phyloP scores from a whole-genome alignment of 1,284 basidiomycete genomes.

The Pulchroboletus neoregius region DNA sequence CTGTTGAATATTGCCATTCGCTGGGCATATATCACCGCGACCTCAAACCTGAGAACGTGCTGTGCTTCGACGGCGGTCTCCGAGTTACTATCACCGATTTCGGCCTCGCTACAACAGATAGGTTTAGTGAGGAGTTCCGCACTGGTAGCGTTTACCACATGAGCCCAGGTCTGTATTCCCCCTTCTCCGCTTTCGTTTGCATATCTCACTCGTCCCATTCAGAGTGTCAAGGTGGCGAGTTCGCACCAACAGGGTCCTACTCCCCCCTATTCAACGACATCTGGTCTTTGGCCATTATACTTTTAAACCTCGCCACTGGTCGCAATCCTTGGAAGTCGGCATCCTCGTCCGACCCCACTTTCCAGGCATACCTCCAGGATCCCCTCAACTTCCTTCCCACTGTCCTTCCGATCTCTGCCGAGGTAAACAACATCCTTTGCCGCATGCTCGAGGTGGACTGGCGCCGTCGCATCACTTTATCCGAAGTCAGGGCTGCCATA shows the following conservation, averaged over 20 bases:
- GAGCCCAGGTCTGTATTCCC: constrained; percentile 74
- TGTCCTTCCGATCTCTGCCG: constrained; percentile 70
- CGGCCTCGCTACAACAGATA: constrained; percentile 91
- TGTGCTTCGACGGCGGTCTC: constrained; percentile 80
- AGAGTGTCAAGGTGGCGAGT: constrained; percentile 92
- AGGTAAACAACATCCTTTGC: constrained; percentile 63
- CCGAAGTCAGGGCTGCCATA: constrained; percentile 69
- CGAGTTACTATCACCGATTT: constrained; percentile 93
- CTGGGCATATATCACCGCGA: constrained; percentile 96
- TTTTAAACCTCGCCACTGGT: constrained; percentile 93
- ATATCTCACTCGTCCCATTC: constrained; percentile 10
- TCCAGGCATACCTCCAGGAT: constrained; percentile 69
- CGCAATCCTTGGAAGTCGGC: constrained; percentile 99
- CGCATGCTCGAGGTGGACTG: constrained; percentile 73
- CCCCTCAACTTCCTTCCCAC: constrained; percentile 63
- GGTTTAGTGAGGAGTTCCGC: constrained; percentile 86
- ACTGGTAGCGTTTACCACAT: constrained; percentile 97
- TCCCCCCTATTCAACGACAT: constrained; percentile 90
- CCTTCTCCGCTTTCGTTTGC: constrained; percentile 4
- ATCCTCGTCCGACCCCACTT: constrained; percentile 71
- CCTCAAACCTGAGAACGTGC: constrained; percentile 96
- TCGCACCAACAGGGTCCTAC: constrained; percentile 68
- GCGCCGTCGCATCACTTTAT: constrained; percentile 63
- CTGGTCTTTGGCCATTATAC: constrained; percentile 96
- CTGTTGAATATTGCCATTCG: constrained; percentile 85